Conservation (phyloP, 2,329 filamentous ascomycete species). For the Pseudocercospora fuligena region DNA sequence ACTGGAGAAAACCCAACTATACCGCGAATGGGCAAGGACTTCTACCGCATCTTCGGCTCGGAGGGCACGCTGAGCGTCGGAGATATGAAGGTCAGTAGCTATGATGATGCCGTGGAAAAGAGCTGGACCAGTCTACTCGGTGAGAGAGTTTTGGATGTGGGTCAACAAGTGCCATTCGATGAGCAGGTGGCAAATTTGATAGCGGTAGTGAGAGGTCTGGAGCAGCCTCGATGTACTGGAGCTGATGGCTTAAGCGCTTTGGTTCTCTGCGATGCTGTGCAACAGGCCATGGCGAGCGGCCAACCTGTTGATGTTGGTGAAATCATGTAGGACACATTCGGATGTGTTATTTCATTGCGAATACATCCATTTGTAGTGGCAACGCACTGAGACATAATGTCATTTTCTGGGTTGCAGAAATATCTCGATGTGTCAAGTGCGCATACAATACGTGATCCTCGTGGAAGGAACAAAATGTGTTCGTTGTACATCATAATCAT, state of each 20-base stretch:
- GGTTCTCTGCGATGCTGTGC: conserved; percentile 58
- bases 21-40: conserved; percentile 48
- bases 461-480: too few relatives aligned
- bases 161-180: conserved; percentile 55
- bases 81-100: conserved; percentile 58
- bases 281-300: conserved; percentile 48
- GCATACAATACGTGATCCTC: too few relatives aligned
- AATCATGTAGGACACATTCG: too few relatives aligned
- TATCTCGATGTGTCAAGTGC: too few relatives aligned
- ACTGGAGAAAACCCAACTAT: conserved; percentile 64
- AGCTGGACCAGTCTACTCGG: conserved; percentile 50
- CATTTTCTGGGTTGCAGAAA: too few relatives aligned
- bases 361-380: not conserved
- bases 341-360: too few relatives aligned
- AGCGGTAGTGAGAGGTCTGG: conserved; percentile 51
- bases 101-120: conserved; percentile 44
- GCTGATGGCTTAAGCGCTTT: conserved; percentile 58
- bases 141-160: conserved; percentile 41
- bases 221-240: conserved; percentile 53
- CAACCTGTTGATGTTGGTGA: conserved; percentile 23
- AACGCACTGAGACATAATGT: not conserved
- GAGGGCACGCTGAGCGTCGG: conserved; percentile 59
- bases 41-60: conserved; percentile 62
- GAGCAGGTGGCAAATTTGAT: conserved; percentile 59
- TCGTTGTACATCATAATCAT: conserved; percentile 6